Percentiles rank a stretch among this genome's conserved stretches.
These are phyloP conservation scores for Xylariaceae sp. DNA, from an alignment of 2,329 filamentous ascomycete species.

Conservation along the genomic window DNA sequence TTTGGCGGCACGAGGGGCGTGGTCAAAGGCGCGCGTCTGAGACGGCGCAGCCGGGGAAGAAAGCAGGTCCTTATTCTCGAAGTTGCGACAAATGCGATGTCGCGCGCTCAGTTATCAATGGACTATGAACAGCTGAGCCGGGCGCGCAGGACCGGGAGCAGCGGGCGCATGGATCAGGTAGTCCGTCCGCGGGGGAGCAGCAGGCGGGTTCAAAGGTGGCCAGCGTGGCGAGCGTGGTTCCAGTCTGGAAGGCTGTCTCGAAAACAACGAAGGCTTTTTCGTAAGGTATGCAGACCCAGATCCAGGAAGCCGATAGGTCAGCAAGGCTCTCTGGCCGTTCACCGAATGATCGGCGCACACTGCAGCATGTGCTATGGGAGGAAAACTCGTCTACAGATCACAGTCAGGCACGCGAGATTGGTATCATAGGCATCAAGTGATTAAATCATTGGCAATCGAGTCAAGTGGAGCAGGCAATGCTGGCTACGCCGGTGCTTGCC, in stretches of 20 bases:
- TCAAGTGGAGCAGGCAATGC: too few species aligned
- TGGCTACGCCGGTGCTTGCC: too few species aligned
- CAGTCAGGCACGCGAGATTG: too few species aligned
- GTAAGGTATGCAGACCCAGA: too few species aligned
- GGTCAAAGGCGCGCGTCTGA: constrained; percentile 15
- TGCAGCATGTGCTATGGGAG: too few species aligned
- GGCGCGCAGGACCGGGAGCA: constrained; percentile 8
- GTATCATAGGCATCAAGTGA: too few species aligned
- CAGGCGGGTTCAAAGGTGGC: too few species aligned
- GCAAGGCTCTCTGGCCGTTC: too few species aligned
- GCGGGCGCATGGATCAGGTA: constrained; percentile 13
- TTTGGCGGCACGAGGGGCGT: constrained; percentile 21
- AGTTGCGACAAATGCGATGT: constrained; percentile 27
- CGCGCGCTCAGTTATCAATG: constrained; percentile 19
- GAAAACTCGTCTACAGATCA: too few species aligned
- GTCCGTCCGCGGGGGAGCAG: constrained; percentile 5
- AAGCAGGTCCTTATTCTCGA: constrained; percentile 28
- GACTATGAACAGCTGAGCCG: constrained; percentile 10
- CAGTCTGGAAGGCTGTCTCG: constrained; percentile 14
- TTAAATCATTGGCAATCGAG: too few species aligned
- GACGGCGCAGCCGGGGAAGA: constrained; percentile 17
- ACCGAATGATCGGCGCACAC: too few species aligned
- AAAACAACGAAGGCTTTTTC: constrained; percentile 3
- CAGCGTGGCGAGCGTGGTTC: constrained; percentile 10
- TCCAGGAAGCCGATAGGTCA: too few species aligned